phyloP scores from a whole-genome alignment of 192 early-diverging fungal genomes.

The Backusella morwellensis region DNA sequence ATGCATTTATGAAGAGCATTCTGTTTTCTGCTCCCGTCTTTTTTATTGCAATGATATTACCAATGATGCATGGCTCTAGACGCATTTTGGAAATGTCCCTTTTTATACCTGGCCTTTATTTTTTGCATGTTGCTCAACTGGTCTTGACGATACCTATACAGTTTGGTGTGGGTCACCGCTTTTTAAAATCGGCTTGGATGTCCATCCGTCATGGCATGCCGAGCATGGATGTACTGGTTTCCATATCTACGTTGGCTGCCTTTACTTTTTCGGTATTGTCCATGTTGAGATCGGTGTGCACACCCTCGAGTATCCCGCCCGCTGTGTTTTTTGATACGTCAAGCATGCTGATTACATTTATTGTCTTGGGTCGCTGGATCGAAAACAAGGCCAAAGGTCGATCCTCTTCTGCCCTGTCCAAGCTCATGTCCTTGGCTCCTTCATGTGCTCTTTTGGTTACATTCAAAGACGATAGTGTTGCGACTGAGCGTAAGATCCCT shows the following conservation, averaged over 20 bases:
- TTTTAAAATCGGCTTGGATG: slow-evolving; percentile 79
- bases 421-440: slow-evolving; percentile 85
- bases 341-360: slow-evolving; percentile 89
- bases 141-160: slow-evolving; percentile 87
- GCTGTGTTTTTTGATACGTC: slow-evolving; percentile 94
- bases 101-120: slow-evolving; percentile 56
- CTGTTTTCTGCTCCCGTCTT: slow-evolving; percentile 81
- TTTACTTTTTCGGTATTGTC: slow-evolving; percentile 81
- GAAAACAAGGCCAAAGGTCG: slow-evolving; percentile 95
- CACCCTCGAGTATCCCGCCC: slow-evolving; percentile 48
- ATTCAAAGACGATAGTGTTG: slow-evolving; percentile 43
- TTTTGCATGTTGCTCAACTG: slow-evolving; percentile 65
- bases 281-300: slow-evolving; percentile 63
- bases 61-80: slow-evolving; percentile 38
- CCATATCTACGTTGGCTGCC: slow-evolving; percentile 80
- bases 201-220: slow-evolving; percentile 76
- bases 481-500: slow-evolving; percentile 69
- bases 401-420: slow-evolving; percentile 83
- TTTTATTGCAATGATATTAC: slow-evolving; percentile 73
- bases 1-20: slow-evolving; percentile 64
- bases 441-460: slow-evolving; percentile 61
- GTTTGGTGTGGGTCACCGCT: slow-evolving; percentile 81
- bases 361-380: slow-evolving; percentile 87
- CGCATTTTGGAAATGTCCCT: slow-evolving; percentile 37
- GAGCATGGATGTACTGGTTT: slow-evolving; percentile 95